Conservation (phyloP, 2,329 filamentous ascomycete genomes). For the Colletotrichum camelliae region DNA sequence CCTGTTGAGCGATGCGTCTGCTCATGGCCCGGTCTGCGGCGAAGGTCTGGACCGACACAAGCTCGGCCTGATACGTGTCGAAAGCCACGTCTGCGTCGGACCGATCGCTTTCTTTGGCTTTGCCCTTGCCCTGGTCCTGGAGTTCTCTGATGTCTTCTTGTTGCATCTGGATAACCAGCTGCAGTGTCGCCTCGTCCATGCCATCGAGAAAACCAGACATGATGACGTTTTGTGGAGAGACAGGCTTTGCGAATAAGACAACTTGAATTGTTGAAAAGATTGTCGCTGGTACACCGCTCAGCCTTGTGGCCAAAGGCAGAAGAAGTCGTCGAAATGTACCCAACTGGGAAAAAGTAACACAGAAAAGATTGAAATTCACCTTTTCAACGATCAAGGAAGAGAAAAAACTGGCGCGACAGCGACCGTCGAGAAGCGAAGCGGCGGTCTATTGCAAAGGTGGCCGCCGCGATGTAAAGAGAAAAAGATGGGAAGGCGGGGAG, state of each 20-base stretch:
- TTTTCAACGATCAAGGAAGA: background rate
- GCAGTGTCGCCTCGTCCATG: background rate
- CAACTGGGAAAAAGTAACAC: too few relatives aligned
- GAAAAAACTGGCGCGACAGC: background rate
- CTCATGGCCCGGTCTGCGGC: background rate
- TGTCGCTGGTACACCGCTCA: too few relatives aligned
- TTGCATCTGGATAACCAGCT: background rate
- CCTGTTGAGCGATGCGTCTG: background rate
- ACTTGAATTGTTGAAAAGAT: background rate
- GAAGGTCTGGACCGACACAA: background rate
- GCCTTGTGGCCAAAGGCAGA: too few relatives aligned
- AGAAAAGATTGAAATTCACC: background rate
- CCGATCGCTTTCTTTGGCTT: background rate
- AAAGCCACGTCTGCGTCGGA: background rate
- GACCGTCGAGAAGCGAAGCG: background rate
- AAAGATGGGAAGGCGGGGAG: background rate
- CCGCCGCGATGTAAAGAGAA: background rate
- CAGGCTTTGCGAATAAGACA: background rate
- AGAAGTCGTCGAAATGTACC: too few relatives aligned
- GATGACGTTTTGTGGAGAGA: background rate
- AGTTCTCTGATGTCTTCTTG: background rate
- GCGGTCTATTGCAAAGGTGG: background rate
- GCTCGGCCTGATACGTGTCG: background rate
- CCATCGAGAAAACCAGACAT: background rate
- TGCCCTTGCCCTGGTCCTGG: background rate